Evolutionary conservation across 179 eudicot genomes (phyloP).

Genomic region (Camellia oleifera): DNA sequence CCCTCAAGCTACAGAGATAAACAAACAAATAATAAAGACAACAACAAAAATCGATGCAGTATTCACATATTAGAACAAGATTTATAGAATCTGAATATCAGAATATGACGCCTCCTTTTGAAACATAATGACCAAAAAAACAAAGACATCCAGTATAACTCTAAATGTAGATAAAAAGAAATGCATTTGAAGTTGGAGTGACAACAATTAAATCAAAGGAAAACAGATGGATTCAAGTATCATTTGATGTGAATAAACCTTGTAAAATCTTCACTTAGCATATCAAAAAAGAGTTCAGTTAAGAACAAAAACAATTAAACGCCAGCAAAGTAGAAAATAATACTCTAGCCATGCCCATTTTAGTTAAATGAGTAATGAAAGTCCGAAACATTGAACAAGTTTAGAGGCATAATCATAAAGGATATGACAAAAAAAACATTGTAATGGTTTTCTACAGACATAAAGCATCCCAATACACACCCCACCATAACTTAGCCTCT

Average conservation of each 20-base stretch:
- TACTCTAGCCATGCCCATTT: neutral
- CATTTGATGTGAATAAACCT: neutral
- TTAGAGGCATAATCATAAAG: neutral
- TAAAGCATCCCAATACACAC: no score
- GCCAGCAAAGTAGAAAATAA: neutral
- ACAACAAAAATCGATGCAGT: neutral
- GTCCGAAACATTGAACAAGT: neutral
- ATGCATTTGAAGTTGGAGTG: neutral
- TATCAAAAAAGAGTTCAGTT: neutral
- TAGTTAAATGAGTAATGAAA: neutral
- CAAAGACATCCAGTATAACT: neutral
- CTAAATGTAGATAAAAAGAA: neutral
- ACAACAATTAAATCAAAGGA: neutral
- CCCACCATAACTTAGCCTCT: no score
- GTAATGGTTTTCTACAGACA: neutral
- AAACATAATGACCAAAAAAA: neutral
- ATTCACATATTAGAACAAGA: neutral
- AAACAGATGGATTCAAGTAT: neutral
- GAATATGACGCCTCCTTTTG: neutral
- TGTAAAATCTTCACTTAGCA: neutral
- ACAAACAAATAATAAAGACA: neutral
- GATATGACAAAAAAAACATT: neutral
- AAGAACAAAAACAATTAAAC: neutral
- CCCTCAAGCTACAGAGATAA: conserved; percentile 50
- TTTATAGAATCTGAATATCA: neutral